Percentiles rank a stretch among this genome's conserved stretches.
These are phyloP conservation scores for Saccharomycopsis microspora DNA, from an alignment of 805 yeast genomes.

Conservation along the genomic window DNA sequence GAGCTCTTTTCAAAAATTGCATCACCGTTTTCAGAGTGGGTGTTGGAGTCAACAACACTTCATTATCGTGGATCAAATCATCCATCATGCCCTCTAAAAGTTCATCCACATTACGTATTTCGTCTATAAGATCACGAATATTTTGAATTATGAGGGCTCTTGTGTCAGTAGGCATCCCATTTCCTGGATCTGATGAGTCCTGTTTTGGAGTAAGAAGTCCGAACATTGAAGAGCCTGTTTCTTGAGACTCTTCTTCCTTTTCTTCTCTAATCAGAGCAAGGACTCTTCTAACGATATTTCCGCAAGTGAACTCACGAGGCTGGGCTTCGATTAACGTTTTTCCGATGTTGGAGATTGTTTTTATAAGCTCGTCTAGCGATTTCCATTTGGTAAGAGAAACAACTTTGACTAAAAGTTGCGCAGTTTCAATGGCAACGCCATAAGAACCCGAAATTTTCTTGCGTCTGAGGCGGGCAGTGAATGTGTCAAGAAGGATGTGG, in stretches of 20 bases:
- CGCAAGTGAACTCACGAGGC: constrained; percentile 81
- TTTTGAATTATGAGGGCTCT: constrained; percentile 86
- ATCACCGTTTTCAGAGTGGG: constrained; percentile 85
- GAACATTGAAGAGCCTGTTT: constrained; percentile 59
- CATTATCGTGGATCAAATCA: constrained; percentile 90
- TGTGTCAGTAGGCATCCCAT: constrained; percentile 35
- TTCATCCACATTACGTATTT: constrained; percentile 79
- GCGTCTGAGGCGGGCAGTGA: constrained; percentile 45
- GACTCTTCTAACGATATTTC: constrained; percentile 85
- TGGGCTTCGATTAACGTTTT: constrained; percentile 60
- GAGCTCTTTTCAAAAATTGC: constrained; percentile 76
- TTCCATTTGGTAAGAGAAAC: constrained; percentile 86
- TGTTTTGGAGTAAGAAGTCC: constrained; percentile 45
- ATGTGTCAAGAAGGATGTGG: constrained; percentile 30
- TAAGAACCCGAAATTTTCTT: constrained; percentile 77
- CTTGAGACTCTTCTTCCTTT: constrained; percentile 37
- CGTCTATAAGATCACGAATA: constrained; percentile 85
- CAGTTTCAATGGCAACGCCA: constrained; percentile 74
- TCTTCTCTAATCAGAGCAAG: constrained; percentile 83
- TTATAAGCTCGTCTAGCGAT: constrained; percentile 59
- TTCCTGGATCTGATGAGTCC: constrained; percentile 10
- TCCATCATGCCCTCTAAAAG: constrained; percentile 84
- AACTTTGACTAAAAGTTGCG: constrained; percentile 78
- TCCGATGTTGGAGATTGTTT: constrained; percentile 66
- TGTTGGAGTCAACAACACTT: constrained; percentile 80